A percentile compares a stretch with the other conserved stretches of the same genome.
These are phyloP conservation scores for Neurospora sp. DNA, from an alignment of 495 filamentous ascomycete genomes.

Conservation along the genomic window DNA sequence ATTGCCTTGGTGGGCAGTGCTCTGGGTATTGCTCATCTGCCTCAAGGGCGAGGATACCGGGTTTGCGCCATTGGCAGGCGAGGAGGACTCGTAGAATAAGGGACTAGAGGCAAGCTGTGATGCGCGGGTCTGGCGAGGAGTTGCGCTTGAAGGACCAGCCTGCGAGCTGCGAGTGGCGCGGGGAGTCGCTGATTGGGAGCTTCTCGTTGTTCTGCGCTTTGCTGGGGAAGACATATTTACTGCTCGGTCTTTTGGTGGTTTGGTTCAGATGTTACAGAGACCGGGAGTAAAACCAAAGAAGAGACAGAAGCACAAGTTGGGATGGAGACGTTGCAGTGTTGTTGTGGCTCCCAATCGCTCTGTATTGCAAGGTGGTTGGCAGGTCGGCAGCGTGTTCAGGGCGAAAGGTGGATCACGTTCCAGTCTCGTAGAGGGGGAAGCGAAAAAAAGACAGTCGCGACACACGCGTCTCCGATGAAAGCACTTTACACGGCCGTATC, in stretches of 20 bases:
- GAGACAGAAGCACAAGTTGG: neutral
- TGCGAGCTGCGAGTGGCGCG: slow-evolving; percentile 43
- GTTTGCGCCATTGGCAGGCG: slow-evolving; percentile 43
- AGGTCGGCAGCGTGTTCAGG: neutral
- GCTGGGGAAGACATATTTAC: slow-evolving; percentile 51
- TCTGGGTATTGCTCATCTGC: slow-evolving; percentile 45
- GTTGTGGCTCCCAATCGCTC: neutral
- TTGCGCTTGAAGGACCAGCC: slow-evolving; percentile 34
- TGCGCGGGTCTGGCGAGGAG: slow-evolving; percentile 31
- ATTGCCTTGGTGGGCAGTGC: slow-evolving; percentile 42
- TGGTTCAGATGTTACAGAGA: neutral
- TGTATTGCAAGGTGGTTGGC: neutral
- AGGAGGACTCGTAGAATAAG: slow-evolving; percentile 74
- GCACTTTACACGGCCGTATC: slow-evolving; percentile 18
- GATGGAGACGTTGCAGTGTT: neutral
- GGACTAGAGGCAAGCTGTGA: slow-evolving; percentile 62
- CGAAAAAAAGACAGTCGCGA: slow-evolving; percentile 16
- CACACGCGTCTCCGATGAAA: slow-evolving; percentile 10
- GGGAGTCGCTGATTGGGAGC: slow-evolving; percentile 47
- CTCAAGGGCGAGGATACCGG: slow-evolving; percentile 38
- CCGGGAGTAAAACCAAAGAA: neutral
- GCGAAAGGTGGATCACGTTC: slow-evolving; percentile 1
- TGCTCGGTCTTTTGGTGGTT: neutral
- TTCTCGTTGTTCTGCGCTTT: slow-evolving; percentile 41
- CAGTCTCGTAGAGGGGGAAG: slow-evolving; percentile 2